A percentile compares a stretch with the other conserved stretches of the same genome.
Conservation (phyloP, 805 yeast genomes). For the Ogataea parapolymorpha region DNA sequence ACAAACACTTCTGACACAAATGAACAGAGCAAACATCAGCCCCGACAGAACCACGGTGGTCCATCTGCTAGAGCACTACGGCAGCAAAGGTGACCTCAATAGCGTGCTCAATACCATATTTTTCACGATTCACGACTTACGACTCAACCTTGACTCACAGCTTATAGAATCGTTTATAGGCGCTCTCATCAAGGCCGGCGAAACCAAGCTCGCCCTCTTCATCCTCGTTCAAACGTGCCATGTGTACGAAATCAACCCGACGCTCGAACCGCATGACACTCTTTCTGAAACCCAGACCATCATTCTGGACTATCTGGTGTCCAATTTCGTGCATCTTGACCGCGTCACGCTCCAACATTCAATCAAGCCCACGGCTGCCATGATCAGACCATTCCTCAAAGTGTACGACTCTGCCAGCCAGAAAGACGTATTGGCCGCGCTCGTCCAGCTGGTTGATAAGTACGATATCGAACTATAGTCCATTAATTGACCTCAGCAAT, state of each 20-base stretch:
- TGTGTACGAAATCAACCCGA: constrained; percentile 10
- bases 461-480: constrained; percentile 15
- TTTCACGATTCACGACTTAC: constrained; percentile 8
- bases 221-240: constrained; percentile 12
- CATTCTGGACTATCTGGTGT: constrained; percentile 14
- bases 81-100: constrained; percentile 3
- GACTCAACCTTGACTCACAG: constrained; percentile 10
- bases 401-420: constrained; percentile 8
- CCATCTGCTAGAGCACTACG: constrained; percentile 6
- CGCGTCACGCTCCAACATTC: constrained; percentile 10
- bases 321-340: constrained; percentile 4
- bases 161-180: constrained; percentile 10
- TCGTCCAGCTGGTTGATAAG: constrained; percentile 15
- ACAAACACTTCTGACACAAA: constrained; percentile 2
- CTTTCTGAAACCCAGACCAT: constrained; percentile 8
- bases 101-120: constrained; percentile 6
- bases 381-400: constrained; percentile 16
- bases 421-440: constrained; percentile 9
- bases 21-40: constrained; percentile 1
- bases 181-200: constrained; percentile 11
- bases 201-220: constrained; percentile 11
- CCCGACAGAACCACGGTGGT: constrained; percentile 15
- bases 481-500: constrained; percentile 20
- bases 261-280: not conserved
- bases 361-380: constrained; percentile 15